Evolutionary conservation across 345 rosid species (phyloP).

Genomic region (Melaleuca quinquenervia): DNA sequence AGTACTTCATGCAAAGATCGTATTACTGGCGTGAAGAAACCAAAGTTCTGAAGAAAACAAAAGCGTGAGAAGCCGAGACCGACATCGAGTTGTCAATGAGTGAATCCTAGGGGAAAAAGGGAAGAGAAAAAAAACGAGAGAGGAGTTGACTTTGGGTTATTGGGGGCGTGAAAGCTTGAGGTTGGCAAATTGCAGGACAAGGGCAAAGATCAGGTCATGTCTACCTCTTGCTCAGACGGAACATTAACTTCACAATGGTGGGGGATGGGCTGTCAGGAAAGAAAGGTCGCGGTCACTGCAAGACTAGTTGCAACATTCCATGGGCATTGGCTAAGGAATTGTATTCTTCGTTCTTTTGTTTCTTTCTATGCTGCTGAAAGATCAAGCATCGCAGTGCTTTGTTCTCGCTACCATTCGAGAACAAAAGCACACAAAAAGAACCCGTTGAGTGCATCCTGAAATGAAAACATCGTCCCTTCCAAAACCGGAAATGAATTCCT

Average conservation of each 20-base stretch:
- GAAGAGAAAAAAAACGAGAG: background rate
- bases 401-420: background rate
- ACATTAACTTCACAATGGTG: background rate
- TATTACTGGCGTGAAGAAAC: background rate
- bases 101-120: background rate
- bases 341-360: background rate
- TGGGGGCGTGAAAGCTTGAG: background rate
- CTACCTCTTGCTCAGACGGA: background rate
- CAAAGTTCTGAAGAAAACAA: background rate
- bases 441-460: background rate
- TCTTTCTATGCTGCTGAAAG: background rate
- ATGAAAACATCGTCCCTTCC: background rate
- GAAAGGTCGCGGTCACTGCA: background rate
- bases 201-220: background rate
- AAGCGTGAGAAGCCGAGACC: background rate
- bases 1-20: background rate
- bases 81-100: background rate
- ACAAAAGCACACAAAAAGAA: background rate
- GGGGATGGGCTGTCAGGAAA: background rate
- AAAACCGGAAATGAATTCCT: background rate
- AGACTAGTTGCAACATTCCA: background rate
- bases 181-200: background rate
- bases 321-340: background rate
- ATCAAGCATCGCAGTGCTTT: background rate
- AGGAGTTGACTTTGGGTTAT: background rate